Evolutionary conservation across 495 filamentous ascomycete species (phyloP).

Genomic region (Hypomontagnella submonticulosa): DNA sequence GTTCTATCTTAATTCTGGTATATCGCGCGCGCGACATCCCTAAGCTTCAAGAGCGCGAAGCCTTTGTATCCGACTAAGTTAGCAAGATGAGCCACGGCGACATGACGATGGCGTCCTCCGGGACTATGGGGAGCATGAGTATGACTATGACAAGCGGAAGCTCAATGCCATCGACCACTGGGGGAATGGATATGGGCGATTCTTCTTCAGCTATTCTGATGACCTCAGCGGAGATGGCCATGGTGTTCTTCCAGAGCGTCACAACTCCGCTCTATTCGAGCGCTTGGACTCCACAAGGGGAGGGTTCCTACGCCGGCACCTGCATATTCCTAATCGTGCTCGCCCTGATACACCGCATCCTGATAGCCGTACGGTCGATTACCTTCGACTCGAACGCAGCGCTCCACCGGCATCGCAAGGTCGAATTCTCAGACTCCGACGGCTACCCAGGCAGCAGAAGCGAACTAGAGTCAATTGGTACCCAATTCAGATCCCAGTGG

Average conservation of each 20-base stretch:
- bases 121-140: conserved; percentile 25
- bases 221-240: conserved; percentile 45
- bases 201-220: conserved; percentile 29
- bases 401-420: conserved; percentile 20
- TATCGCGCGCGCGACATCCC: not conserved
- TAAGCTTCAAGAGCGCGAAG: not conserved
- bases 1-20: not conserved
- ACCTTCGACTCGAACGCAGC: conserved; percentile 22
- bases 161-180: conserved; percentile 31
- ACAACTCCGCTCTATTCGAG: conserved; percentile 72
- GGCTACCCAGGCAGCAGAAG: conserved; percentile 31
- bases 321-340: conserved; percentile 81
- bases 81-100: conserved; percentile 27
- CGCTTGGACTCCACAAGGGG: conserved; percentile 71
- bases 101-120: conserved; percentile 31
- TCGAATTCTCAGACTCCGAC: conserved; percentile 30
- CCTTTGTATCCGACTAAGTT: not conserved
- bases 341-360: conserved; percentile 68
- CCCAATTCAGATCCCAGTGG: conserved; percentile 26
- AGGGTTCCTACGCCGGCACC: conserved; percentile 75
- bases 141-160: conserved; percentile 37
- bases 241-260: conserved; percentile 67
- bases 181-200: conserved; percentile 28
- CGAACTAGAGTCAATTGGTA: conserved; percentile 29
- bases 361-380: conserved; percentile 63